Base-by-base conservation (phyloP, 2,329 filamentous ascomycete genomes). In the Fusarium sublunatum region DNA sequence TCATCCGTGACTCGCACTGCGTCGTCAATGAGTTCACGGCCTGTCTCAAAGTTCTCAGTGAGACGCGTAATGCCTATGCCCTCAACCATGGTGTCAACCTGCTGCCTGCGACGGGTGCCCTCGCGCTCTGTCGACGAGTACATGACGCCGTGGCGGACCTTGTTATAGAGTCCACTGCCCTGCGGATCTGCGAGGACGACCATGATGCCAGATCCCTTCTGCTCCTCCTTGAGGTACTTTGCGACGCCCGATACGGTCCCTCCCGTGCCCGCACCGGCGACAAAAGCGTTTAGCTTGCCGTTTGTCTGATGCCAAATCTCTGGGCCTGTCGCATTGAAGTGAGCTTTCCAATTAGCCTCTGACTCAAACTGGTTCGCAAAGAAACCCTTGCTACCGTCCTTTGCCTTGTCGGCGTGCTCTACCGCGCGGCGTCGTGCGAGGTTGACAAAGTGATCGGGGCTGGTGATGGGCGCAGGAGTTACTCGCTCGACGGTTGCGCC, bases 311-410 rank as follows among this genome's bases (percentile, higher is more conserved):
- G 78, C 70, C 86, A 90, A 65, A 99, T 95, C 79, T 99, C 95
- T 0, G 94, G 95, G 0, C 95, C 95, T 0, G 95, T 99, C 12
- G 87, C 86, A 19, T 84, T 81, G 69, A 89, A 88, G 78, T 99
- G 95, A 2, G 95, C 93, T 41, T 85, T 82, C 84, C 90, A 97
- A 77, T 99, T 99, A 29, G 93, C 91, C 46, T 87, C 82, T 25
- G 91, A 94, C 79, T 99, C 95, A 73, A 99, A 99, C 74, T 99
- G 95, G 75, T 99, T 91, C 1, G 94, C 93, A 74, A 98, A 99
- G 78, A 96, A 93, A 22, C 95, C 95, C 46, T 86, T 83, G 64
- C 92, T 94, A 32, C 81, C 83, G 68, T 86, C 86, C 5, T 47
- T 62, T 2, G 79, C 73, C 8, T 81, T 79, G 0, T 75, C 78